Evolutionary conservation across 2,329 filamentous ascomycete genomes (phyloP).

Genomic region (Samsoniella hepiali): DNA sequence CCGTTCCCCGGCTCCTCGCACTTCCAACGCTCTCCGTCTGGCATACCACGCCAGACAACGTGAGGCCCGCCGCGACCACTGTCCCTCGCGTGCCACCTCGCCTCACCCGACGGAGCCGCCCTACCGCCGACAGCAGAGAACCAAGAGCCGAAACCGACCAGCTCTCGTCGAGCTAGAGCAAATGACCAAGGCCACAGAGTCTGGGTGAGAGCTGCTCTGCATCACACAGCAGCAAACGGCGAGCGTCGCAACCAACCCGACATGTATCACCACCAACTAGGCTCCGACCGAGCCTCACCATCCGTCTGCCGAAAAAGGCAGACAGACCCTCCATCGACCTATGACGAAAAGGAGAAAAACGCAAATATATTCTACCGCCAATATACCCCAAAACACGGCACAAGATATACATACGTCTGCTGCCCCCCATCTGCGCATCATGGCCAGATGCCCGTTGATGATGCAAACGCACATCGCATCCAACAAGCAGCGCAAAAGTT

Average conservation of each 20-base stretch:
- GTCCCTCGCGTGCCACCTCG: slow-evolving; percentile 38
- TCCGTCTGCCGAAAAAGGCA: neutral
- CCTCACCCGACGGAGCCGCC: slow-evolving; percentile 31
- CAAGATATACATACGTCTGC: neutral
- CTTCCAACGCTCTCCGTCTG: slow-evolving; percentile 42
- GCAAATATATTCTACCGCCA: neutral
- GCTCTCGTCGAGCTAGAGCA: slow-evolving; percentile 29
- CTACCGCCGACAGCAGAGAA: slow-evolving; percentile 36
- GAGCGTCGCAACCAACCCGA: neutral
- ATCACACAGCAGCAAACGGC: neutral
- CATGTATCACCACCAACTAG: neutral
- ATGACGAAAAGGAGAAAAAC: neutral
- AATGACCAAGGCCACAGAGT: neutral
- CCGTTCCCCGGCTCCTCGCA: slow-evolving; percentile 32
- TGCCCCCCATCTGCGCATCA: neutral
- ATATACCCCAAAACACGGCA: slow-evolving; percentile 3
- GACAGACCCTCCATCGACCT: neutral
- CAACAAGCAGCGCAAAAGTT: neutral
- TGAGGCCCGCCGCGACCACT: slow-evolving; percentile 43
- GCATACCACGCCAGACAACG: slow-evolving; percentile 39
- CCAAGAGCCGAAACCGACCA: slow-evolving; percentile 38
- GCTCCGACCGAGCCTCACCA: neutral
- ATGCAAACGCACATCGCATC: neutral
- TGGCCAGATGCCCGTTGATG: neutral
- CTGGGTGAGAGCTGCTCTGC: neutral